Evolutionary conservation across 441 rosid species (phyloP).

Genomic region (Populus hybrid): DNA sequence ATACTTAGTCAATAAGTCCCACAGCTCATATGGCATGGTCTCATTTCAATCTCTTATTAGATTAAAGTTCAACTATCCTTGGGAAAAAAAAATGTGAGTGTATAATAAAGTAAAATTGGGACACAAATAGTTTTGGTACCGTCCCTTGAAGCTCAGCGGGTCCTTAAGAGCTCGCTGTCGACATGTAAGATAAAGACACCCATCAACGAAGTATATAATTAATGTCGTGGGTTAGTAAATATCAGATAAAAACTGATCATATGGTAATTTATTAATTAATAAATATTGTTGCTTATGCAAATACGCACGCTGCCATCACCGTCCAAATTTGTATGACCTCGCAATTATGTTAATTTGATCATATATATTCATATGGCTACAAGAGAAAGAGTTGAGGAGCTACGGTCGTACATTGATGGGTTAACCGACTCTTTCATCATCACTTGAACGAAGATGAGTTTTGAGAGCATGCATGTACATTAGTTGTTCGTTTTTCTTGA

Average conservation of each 20-base stretch:
- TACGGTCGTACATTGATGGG: neutral
- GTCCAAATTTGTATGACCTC: neutral
- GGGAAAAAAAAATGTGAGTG: too few species aligned
- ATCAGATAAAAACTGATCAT: too few species aligned
- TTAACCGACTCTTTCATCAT: slow-evolving; percentile 33
- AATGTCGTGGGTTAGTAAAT: too few species aligned
- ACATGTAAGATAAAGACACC: slow-evolving; percentile 14
- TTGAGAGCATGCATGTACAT: too few species aligned
- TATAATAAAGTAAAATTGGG: too few species aligned
- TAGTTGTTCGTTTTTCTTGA: neutral
- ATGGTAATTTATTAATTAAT: too few species aligned
- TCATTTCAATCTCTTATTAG: too few species aligned
- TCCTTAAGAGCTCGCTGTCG: slow-evolving; percentile 4
- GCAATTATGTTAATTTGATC: neutral
- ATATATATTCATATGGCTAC: too few species aligned
- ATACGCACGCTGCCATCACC: neutral
- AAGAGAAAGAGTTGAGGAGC: neutral
- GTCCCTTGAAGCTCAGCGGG: slow-evolving; percentile 20
- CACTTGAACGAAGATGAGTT: neutral
- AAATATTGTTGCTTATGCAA: neutral
- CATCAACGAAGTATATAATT: too few species aligned
- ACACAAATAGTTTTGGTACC: neutral
- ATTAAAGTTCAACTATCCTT: too few species aligned
- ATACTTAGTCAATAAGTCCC: too few species aligned
- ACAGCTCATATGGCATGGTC: too few species aligned